Percentiles rank a stretch among this genome's conserved stretches.
phyloP scores from a whole-genome alignment of 129 eudicot species.

The Artemisia annua region DNA sequence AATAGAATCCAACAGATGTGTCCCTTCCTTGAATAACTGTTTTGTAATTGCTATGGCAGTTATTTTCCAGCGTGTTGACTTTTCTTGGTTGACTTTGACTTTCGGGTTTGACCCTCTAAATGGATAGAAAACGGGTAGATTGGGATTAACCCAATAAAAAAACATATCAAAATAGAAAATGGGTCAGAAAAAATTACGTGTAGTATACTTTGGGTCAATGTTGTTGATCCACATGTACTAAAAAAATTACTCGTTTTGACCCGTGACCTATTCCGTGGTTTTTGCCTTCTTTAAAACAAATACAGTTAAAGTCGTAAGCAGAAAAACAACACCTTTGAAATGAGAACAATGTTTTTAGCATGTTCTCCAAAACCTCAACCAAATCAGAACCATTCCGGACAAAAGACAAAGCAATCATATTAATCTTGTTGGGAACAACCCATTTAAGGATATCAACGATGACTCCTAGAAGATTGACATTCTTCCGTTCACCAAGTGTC shows the following conservation, averaged over 20 bases:
- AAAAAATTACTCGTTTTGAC: neutral
- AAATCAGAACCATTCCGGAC: constrained; percentile 43
- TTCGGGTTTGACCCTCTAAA: too few species aligned
- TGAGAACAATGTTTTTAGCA: constrained; percentile 39
- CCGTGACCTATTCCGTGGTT: neutral
- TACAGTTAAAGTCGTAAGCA: neutral
- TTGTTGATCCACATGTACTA: neutral
- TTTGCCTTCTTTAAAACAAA: neutral
- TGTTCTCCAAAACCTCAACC: constrained; percentile 43
- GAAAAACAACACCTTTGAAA: constrained; percentile 34
- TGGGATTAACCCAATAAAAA: too few species aligned
- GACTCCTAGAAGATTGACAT: constrained; percentile 44
- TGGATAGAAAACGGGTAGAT: too few species aligned
- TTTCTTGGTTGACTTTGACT: too few species aligned
- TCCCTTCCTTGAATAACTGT: too few species aligned
- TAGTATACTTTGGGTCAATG: too few species aligned
- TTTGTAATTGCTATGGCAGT: too few species aligned
- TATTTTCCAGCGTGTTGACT: too few species aligned
- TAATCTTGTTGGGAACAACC: constrained; percentile 42
- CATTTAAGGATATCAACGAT: constrained; percentile 38
- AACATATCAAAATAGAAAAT: too few species aligned
- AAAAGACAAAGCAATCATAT: constrained; percentile 40
- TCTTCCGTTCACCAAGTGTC: constrained; percentile 45
- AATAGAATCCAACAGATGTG: too few species aligned
- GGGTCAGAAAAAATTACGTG: neutral